Conservation (phyloP, 257 asterid genomes). For the Capsicum rhomboideum region DNA sequence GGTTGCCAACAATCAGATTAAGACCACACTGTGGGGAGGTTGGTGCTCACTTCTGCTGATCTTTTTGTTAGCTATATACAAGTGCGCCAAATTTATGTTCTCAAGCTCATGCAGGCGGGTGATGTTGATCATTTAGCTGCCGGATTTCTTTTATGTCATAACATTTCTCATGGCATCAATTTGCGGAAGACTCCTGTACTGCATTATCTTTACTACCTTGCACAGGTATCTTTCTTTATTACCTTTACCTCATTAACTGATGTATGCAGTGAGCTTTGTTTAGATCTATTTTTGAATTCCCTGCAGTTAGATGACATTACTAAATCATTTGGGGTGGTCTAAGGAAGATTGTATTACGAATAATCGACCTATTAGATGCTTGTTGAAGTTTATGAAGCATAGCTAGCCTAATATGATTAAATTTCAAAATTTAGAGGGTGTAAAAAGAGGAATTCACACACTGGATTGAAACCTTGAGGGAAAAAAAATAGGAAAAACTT, state of each 20-base stretch:
- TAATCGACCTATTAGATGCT: background rate
- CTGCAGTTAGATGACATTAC: background rate
- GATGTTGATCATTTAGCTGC: constrained; percentile 98
- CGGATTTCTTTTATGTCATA: constrained; percentile 82
- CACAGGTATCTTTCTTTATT: constrained; percentile 60
- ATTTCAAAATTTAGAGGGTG: background rate
- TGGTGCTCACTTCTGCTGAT: constrained; percentile 21
- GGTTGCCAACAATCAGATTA: constrained; percentile 73
- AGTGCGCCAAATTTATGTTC: background rate
- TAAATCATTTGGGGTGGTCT: background rate
- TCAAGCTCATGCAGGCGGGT: constrained; percentile 64
- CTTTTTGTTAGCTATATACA: background rate
- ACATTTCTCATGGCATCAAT: constrained; percentile 88
- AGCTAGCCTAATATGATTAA: background rate
- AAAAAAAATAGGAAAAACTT: background rate
- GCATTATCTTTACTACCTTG: constrained; percentile 89
- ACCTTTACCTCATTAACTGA: background rate
- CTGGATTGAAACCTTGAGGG: background rate
- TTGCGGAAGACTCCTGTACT: constrained; percentile 83
- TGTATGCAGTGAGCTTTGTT: background rate
- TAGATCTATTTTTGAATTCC: background rate
- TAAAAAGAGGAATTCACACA: background rate
- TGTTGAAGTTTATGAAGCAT: background rate
- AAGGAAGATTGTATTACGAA: background rate
- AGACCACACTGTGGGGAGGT: constrained; percentile 99